phyloP scores from a whole-genome alignment of 345 rosid genomes.

The Xanthoceras sorbifolium region DNA sequence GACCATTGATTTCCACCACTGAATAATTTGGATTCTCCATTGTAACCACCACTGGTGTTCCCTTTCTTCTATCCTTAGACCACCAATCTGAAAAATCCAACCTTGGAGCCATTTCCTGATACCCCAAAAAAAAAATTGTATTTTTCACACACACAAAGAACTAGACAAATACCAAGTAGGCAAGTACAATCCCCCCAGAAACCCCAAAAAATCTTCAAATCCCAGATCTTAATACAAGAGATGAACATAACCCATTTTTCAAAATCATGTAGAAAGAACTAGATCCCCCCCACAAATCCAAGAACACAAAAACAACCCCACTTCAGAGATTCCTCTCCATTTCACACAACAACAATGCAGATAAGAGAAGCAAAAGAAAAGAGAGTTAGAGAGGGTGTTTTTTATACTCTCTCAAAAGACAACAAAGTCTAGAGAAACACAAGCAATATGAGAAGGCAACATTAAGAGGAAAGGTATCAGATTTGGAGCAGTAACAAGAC shows the following conservation, averaged over 20 bases:
- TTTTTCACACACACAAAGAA: slow-evolving; percentile 3
- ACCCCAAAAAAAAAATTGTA: not conserved
- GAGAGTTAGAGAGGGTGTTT: slow-evolving; percentile 9
- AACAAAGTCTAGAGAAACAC: slow-evolving; percentile 19
- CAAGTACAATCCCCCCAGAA: slow-evolving; percentile 9
- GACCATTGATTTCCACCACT: slow-evolving; percentile 79
- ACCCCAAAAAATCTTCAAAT: slow-evolving; percentile 24
- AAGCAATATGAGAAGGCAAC: slow-evolving; percentile 39
- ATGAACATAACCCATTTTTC: slow-evolving; percentile 32
- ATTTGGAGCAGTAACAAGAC: slow-evolving; percentile 39
- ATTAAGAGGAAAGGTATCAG: slow-evolving; percentile 51
- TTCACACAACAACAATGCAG: slow-evolving; percentile 33
- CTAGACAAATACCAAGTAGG: not conserved
- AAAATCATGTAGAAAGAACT: slow-evolving; percentile 23
- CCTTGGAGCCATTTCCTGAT: slow-evolving; percentile 62
- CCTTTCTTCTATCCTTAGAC: slow-evolving; percentile 62
- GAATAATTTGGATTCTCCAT: slow-evolving; percentile 90
- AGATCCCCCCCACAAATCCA: slow-evolving; percentile 27
- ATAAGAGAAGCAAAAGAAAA: slow-evolving; percentile 22
- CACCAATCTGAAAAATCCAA: slow-evolving; percentile 72
- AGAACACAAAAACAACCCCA: slow-evolving; percentile 27
- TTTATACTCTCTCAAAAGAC: slow-evolving; percentile 18
- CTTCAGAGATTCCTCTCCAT: slow-evolving; percentile 35
- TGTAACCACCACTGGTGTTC: slow-evolving; percentile 83
- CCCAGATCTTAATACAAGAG: slow-evolving; percentile 52